Base-by-base conservation (phyloP, 163 green algal genomes). In the Scenedesmus sp. region DNA sequence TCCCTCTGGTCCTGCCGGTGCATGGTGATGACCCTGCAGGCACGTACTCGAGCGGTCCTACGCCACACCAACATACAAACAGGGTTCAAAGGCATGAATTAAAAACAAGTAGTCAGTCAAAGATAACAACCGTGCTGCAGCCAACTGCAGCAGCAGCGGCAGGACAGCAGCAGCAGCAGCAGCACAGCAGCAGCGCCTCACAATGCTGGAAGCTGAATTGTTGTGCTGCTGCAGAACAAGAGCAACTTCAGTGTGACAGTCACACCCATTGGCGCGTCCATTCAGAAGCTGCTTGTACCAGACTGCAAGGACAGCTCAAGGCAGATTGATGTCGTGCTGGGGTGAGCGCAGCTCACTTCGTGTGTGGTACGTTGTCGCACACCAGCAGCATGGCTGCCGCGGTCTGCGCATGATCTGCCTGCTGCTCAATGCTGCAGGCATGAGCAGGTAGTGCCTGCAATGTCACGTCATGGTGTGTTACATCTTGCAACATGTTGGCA, bases 211-310 rank as follows among this genome's bases (percentile, higher is more conserved):
- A 35, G 13, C 59, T 72, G 22, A 72, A 13, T 35, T 33, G 1
- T 72, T 72, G 22, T 72, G 49, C 49, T 56, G 49, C 22, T 72
- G 24, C 59, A 72, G 33, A 82, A 89, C 42, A 51, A 70, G 4
- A 83, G 13, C 13, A 35, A 33, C 3, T 70, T 89, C 22, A 82
- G 68, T 46, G 65, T 89, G 20, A 51, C 30, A 7, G 24, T 89
- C 40, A 81, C 30, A 20, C 42, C 61, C 65, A 89, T 76, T 6
- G 86, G 86, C n/a, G 86, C 86, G 1, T 51, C 86, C 10, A 90
- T 90, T 42, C 86, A 85, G 33, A 90, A 90, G 49, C 46, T 90
- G 46, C 30, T 90, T 2, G 86, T 90, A 13, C 86, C 86, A 4
- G 20, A 40, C 70, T 86, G 86, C 72, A 59, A 65, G 68, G 16